phyloP scores from a whole-genome alignment of 2,329 filamentous ascomycete genomes.

The Hymenoscyphus salicellus region DNA sequence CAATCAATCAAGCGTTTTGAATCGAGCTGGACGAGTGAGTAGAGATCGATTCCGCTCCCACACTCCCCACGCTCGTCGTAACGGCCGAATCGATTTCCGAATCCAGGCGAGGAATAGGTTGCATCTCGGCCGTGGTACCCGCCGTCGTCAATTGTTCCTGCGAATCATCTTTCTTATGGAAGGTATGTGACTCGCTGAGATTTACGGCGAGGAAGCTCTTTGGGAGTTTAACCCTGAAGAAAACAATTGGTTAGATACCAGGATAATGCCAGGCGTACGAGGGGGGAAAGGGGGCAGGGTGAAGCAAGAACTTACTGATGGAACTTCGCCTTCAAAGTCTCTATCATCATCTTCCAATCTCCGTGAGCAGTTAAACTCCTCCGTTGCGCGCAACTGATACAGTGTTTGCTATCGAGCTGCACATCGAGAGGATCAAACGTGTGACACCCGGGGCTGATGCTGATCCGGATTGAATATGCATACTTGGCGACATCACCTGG shows the following conservation, averaged over 20 bases:
- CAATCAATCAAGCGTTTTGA: not conserved
- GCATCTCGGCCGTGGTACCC: not conserved
- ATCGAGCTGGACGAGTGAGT: not conserved
- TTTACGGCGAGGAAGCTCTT: conserved; percentile 39
- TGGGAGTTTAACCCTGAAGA: conserved; percentile 36
- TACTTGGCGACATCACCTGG: conserved; percentile 47
- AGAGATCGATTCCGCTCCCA: not conserved
- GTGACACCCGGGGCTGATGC: conserved; percentile 91
- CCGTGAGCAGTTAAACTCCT: conserved; percentile 85
- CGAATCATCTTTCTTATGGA: conserved; percentile 35
- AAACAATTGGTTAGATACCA: conserved; percentile 12
- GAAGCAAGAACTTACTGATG: conserved; percentile 68
- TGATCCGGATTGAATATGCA: conserved; percentile 94
- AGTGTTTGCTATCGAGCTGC: conserved; percentile 92
- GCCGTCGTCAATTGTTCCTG: conserved; percentile 10
- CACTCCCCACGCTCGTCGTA: not conserved
- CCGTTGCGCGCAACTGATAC: conserved; percentile 89
- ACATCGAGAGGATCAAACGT: conserved; percentile 95
- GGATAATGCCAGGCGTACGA: not conserved
- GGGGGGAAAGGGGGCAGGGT: not conserved
- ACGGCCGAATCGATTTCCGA: not conserved
- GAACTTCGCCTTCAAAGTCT: conserved; percentile 91
- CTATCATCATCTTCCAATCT: conserved; percentile 96
- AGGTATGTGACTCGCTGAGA: conserved; percentile 36
- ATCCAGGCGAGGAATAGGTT: not conserved